A percentile compares a stretch with the other conserved stretches of the same genome.
These are phyloP conservation scores for Apiospora arundinis DNA, from an alignment of 2,329 filamentous ascomycete genomes.

Conservation along the genomic window DNA sequence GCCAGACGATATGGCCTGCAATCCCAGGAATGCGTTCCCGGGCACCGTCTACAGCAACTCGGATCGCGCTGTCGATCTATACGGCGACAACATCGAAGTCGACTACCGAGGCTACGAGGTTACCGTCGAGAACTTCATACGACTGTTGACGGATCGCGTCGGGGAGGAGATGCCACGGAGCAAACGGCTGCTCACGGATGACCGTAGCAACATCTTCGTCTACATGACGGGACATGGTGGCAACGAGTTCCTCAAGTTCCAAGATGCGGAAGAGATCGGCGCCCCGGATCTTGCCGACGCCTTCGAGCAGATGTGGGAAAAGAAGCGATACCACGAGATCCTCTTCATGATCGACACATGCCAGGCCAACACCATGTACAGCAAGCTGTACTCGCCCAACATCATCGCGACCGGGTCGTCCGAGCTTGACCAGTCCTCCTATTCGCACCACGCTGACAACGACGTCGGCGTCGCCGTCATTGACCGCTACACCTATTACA, in stretches of 20 bases:
- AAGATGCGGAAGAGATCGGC: constrained; percentile 96
- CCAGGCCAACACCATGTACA: constrained; percentile 99
- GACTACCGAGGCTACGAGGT: constrained; percentile 98
- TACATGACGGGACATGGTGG: constrained; percentile 99
- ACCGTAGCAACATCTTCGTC: constrained; percentile 94
- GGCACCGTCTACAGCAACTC: constrained; percentile 99
- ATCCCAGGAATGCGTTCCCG: constrained; percentile 96
- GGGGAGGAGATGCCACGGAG: constrained; percentile 93
- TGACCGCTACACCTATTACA: constrained; percentile 98
- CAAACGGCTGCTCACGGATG: constrained; percentile 92
- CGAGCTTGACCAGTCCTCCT: constrained; percentile 93
- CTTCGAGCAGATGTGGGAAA: constrained; percentile 99
- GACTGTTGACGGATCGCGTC: constrained; percentile 90
- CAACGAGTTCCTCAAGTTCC: constrained; percentile 98
- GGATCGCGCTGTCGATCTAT: constrained; percentile 91
- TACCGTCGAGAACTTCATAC: constrained; percentile 98
- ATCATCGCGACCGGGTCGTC: constrained; percentile 98
- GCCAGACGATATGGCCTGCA: constrained; percentile 99
- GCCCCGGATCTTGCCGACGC: constrained; percentile 96
- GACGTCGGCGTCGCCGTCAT: constrained; percentile 98
- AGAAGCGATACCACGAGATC: constrained; percentile 96
- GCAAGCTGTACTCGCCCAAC: constrained; percentile 96
- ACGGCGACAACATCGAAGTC: constrained; percentile 98
- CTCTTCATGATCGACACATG: constrained; percentile 99
- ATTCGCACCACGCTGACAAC: constrained; percentile 97